Percentiles rank a stretch among this genome's conserved stretches.
phyloP scores from a whole-genome alignment of 176 grass and related monocot species.

The Ensete glaucum region DNA sequence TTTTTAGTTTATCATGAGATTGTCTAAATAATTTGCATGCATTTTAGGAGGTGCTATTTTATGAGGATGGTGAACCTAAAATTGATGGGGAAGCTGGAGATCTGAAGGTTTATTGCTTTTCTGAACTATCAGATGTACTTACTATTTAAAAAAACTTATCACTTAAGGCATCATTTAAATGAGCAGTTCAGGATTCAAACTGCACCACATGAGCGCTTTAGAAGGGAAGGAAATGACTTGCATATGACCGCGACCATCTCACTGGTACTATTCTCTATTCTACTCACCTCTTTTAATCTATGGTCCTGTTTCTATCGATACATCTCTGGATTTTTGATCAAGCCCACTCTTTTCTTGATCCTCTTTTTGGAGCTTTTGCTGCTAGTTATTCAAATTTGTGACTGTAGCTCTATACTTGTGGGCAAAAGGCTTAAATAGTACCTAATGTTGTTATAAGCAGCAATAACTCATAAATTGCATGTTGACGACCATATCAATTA shows the following conservation, averaged over 20 bases:
- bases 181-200: slow-evolving; percentile 80
- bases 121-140: neutral
- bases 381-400: no score
- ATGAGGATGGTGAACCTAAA: slow-evolving; percentile 92
- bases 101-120: slow-evolving; percentile 57
- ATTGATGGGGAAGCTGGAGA: slow-evolving; percentile 86
- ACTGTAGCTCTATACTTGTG: no score
- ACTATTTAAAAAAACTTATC: slow-evolving; percentile 15
- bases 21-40: neutral
- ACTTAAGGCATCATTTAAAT: slow-evolving; percentile 21
- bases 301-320: neutral
- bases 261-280: slow-evolving; percentile 38
- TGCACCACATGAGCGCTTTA: slow-evolving; percentile 61
- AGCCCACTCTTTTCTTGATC: no score
- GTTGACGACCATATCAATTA: no score
- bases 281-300: slow-evolving; percentile 7
- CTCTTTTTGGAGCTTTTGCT: no score
- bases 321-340: neutral
- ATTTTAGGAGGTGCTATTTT: slow-evolving; percentile 67
- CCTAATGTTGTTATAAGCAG: no score
- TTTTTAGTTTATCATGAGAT: neutral
- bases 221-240: slow-evolving; percentile 83
- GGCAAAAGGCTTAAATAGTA: no score
- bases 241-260: slow-evolving; percentile 74
- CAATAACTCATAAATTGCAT: no score